phyloP scores from a whole-genome alignment of 2,329 filamentous ascomycete species.

The Pyrenophora tritici-repentis region DNA sequence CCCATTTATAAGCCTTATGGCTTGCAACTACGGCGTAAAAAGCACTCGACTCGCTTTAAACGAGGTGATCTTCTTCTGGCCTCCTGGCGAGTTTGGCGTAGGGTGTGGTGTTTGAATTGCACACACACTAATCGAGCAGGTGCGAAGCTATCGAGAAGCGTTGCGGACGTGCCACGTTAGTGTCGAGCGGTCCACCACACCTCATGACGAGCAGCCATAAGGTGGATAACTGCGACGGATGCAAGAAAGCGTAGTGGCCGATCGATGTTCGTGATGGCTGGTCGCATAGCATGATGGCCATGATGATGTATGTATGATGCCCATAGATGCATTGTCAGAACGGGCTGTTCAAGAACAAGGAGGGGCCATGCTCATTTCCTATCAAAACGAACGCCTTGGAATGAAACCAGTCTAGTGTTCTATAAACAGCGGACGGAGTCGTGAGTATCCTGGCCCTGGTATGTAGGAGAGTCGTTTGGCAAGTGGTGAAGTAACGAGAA shows the following conservation, averaged over 20 bases:
- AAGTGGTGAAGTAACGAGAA: too few species aligned
- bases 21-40: conserved; percentile 1
- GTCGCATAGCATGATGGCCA: background rate
- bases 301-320: background rate
- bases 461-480: too few species aligned
- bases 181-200: background rate
- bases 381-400: too few species aligned
- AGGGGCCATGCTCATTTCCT: too few species aligned
- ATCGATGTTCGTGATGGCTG: background rate
- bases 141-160: background rate
- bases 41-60: background rate
- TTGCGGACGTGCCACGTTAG: background rate
- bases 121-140: background rate
- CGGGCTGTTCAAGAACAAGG: too few species aligned
- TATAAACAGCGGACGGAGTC: too few species aligned
- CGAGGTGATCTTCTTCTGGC: background rate
- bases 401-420: too few species aligned
- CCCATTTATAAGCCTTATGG: background rate
- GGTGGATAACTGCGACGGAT: background rate
- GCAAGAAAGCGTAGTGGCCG: background rate
- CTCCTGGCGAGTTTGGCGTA: background rate
- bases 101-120: conserved; percentile 2
- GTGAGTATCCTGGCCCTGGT: too few species aligned
- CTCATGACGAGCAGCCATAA: background rate
- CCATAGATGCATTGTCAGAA: background rate